Conservation (phyloP, 1,284 basidiomycete genomes). For the Athelia psychrophila region DNA sequence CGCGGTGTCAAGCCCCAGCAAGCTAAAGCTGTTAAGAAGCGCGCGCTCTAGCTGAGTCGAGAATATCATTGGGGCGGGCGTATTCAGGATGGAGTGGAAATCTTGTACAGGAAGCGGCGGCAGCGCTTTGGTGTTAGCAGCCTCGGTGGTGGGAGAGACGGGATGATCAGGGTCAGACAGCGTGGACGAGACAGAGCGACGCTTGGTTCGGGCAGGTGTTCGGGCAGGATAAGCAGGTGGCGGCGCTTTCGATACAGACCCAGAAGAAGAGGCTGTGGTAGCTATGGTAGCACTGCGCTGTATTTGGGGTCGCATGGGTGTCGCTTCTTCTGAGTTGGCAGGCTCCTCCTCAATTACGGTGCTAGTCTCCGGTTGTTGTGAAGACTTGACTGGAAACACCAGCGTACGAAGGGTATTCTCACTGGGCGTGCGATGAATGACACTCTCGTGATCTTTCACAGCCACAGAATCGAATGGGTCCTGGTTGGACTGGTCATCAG, state of each 20-base stretch:
- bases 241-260: conserved; percentile 26
- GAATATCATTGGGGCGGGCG: conserved; percentile 79
- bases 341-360: conserved; percentile 8
- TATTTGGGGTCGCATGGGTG: conserved; percentile 9
- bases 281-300: conserved; percentile 10
- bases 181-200: conserved; percentile 88
- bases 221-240: conserved; percentile 67
- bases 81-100: conserved; percentile 71
- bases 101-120: conserved; percentile 48
- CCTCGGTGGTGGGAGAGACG: conserved; percentile 29
- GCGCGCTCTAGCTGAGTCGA: conserved; percentile 81
- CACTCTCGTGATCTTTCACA: conserved; percentile 16
- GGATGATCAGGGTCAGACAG: conserved; percentile 59
- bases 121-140: conserved; percentile 26
- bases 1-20: conserved; percentile 87
- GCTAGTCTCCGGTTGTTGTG: neutral
- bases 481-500: conserved; percentile 37
- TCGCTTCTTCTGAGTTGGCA: neutral
- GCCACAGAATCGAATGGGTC: conserved; percentile 37
- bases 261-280: conserved; percentile 25
- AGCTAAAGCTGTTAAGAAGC: conserved; percentile 73
- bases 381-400: neutral
- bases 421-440: conserved; percentile 46
- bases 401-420: conserved; percentile 49
- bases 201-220: conserved; percentile 92